Evolutionary conservation across 305 asterid species (phyloP).

Genomic region (Fraxinus greggii): DNA sequence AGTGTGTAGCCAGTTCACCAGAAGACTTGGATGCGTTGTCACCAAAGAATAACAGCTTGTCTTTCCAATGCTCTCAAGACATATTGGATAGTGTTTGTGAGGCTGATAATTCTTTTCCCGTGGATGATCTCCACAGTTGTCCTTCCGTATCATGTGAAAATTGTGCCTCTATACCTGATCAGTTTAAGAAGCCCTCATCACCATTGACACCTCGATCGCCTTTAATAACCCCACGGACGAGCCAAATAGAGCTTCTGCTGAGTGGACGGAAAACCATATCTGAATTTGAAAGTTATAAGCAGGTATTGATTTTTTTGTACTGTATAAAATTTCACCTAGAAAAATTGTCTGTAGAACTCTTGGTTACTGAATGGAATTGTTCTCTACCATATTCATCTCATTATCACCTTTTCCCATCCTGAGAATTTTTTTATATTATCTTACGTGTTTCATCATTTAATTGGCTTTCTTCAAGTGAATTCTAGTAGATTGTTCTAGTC

Average conservation of each 20-base stretch:
- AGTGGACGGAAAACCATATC: constrained; percentile 67
- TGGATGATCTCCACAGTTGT: constrained; percentile 45
- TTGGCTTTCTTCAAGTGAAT: constrained; percentile 6
- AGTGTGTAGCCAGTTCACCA: constrained; percentile 38
- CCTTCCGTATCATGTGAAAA: constrained; percentile 39
- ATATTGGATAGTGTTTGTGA: constrained; percentile 48
- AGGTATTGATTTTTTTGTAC: constrained; percentile 50
- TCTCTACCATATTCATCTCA: background rate
- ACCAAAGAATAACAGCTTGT: constrained; percentile 42
- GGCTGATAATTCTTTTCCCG: constrained; percentile 43
- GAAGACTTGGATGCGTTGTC: constrained; percentile 54
- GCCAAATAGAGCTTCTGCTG: constrained; percentile 75
- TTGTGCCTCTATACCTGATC: constrained; percentile 38
- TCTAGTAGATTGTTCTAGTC: constrained; percentile 1
- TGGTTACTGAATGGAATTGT: background rate
- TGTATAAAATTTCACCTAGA: constrained; percentile 11
- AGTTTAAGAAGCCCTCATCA: constrained; percentile 56
- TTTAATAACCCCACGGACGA: constrained; percentile 72
- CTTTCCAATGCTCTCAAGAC: constrained; percentile 51
- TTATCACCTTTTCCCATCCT: background rate
- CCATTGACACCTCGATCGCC: constrained; percentile 92
- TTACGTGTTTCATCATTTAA: constrained; percentile 3
- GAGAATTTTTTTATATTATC: background rate
- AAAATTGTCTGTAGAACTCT: background rate
- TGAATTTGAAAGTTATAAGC: constrained; percentile 83